phyloP scores from a whole-genome alignment of 169 alveolate genomes.

The Plasmodium falciparum region DNA sequence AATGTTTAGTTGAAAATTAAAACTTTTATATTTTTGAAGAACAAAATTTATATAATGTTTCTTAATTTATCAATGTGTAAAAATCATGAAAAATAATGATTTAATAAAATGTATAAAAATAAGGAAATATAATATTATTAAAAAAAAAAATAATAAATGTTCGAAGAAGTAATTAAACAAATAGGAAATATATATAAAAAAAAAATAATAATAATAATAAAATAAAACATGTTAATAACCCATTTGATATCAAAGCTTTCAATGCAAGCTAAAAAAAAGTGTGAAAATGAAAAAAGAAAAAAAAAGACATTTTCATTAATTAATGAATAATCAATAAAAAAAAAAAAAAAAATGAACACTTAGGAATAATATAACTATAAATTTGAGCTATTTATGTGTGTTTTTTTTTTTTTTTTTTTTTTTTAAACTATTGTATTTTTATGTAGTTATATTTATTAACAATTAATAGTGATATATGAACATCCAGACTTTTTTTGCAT shows the following conservation, averaged over 20 bases:
- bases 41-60: conserved; percentile 10
- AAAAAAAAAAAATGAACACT: conserved; percentile 22
- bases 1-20: not conserved
- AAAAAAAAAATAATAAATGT: not conserved
- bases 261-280: no score
- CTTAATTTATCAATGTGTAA: conserved; percentile 11
- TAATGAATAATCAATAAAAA: conserved; percentile 1
- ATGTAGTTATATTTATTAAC: not conserved
- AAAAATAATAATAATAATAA: not conserved
- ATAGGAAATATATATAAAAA: conserved; percentile 2
- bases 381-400: conserved; percentile 48
- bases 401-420: conserved; percentile 38
- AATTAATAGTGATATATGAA: not conserved
- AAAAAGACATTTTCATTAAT: no score
- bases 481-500: not conserved
- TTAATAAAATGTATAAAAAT: not conserved
- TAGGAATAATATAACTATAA: conserved; percentile 3
- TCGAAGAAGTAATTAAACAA: conserved; percentile 10
- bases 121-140: conserved; percentile 18
- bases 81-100: conserved; percentile 13
- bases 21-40: not conserved
- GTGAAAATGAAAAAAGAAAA: no score
- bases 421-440: conserved; percentile 34
- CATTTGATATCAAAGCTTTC: no score
- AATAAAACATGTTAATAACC: conserved; percentile 33